A percentile compares a stretch with the other conserved stretches of the same genome.
Conservation (phyloP, 1,284 basidiomycete species). For the Microbotryum saponariae region DNA sequence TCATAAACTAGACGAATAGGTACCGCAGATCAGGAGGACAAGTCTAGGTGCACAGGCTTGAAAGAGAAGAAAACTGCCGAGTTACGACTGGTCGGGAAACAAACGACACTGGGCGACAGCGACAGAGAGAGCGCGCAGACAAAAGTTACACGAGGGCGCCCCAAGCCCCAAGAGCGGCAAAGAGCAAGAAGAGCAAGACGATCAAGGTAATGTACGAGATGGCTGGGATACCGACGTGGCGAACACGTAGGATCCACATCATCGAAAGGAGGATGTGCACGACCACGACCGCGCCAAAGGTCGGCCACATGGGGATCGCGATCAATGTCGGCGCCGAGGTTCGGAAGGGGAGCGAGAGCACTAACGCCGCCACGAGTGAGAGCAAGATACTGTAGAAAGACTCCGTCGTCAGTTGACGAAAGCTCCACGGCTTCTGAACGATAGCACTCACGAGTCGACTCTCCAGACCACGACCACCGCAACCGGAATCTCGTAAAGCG, state of each 20-base stretch:
- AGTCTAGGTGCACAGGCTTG: too few relatives aligned
- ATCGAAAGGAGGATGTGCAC: conserved; percentile 5
- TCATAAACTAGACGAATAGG: too few relatives aligned
- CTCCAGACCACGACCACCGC: conserved; percentile 29
- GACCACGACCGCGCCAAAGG: neutral
- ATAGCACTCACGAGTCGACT: conserved; percentile 18
- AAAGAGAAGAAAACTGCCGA: too few relatives aligned
- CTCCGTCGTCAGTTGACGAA: too few relatives aligned
- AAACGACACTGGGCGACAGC: too few relatives aligned
- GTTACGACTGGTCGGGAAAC: too few relatives aligned
- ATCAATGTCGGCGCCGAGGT: conserved; percentile 10
- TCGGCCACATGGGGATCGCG: conserved; percentile 14
- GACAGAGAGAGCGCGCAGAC: too few relatives aligned
- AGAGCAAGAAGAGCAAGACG: neutral
- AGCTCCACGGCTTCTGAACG: too few relatives aligned
- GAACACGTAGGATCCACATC: conserved; percentile 8
- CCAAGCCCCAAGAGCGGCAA: conserved; percentile 10
- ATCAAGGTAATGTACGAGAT: conserved; percentile 10
- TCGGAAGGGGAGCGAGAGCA: conserved; percentile 23
- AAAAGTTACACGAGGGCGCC: conserved; percentile 5
- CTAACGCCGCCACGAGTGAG: conserved; percentile 20
- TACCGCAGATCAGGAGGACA: too few relatives aligned
- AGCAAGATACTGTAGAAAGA: conserved; percentile 11
- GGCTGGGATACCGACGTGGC: conserved; percentile 5
- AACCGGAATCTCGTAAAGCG: conserved; percentile 28